Base-by-base conservation (phyloP, 495 filamentous ascomycete genomes). In the Neurospora sp. region DNA sequence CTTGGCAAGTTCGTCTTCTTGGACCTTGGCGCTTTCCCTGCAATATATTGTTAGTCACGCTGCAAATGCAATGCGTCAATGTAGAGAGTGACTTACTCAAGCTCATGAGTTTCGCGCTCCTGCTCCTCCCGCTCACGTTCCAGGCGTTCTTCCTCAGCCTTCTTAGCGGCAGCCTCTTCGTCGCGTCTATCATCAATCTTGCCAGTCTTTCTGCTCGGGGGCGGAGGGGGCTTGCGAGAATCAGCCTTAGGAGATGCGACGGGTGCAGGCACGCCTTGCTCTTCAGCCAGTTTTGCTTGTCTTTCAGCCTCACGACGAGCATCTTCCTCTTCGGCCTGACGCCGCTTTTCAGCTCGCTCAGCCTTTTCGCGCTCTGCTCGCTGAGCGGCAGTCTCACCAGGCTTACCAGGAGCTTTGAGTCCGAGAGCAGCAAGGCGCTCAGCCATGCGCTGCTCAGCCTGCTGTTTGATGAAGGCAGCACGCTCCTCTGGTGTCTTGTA, bases 371-470 rank as follows among this genome's bases (percentile, higher is more conserved):
- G 90, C 77, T 98, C 96, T 72, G 91, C 88, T 62, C 94, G 89
- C 83, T 98, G 94, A 71, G 90, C 86, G 2, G 94, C 83, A 36
- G 91, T 92, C 82, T 99, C 96, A 4, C 89, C 88, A 24, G 88
- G 82, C 73, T 89, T 92, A 3, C 88, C 83, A 38, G 92, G 89
- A 37, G 94, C 89, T 78, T 94, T 96, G 76, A 99, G 88, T 21
- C 96, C 96, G 72, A 97, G 88, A 69, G 95, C 96, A 62, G 96
- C 96, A 75, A 99, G 89, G 70, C 96, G 90, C 81, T 98, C 96
- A n/a, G 95, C 94, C 92, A 99, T 98, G 66, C 94, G 92, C 79
- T 94, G 93, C 81, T 98, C 94, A 15, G 96, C 96, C 80, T 97
- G 94, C 80, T 98, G 94, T 80, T 96, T 96, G 75, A 98, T 97